Base-by-base conservation (phyloP, 202 grass and related monocot genomes). In the Musa balbisiana region DNA sequence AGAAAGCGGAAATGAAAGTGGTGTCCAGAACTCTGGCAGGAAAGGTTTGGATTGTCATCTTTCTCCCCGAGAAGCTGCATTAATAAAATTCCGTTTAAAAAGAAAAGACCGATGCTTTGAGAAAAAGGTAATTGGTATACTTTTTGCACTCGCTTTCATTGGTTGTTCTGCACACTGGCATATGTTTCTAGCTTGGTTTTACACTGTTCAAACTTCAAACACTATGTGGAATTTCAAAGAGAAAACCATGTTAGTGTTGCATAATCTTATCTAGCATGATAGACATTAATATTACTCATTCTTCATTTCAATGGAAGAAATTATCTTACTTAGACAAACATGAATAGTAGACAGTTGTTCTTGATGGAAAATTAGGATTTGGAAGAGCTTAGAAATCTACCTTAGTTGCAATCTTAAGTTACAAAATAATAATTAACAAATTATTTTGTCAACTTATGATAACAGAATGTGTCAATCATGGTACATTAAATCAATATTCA, bases 81-180 rank as follows among this genome's bases (percentile, higher is more conserved):
- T 95, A 80, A 79, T 92, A 49, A 99, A 95, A 83, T 99, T 99
- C 53, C 85, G 89, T 24, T 85, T 95, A 84, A 99, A 99, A 86
- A 86, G 95, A 58, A 99, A 99, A 85, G 95, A 99, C 73, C 86
- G 95, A 87, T 99, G 89, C 80, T 99, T 95, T 2, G 95, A 99
- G 71, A 95, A 95, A 78, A 99, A 95, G 95, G 91, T 95, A 84
- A 53, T 1, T 11, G 21, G 10, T 11, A 17, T 55, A 2, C 20
- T 21, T 75, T 49, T 23, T 65, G 63, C 63, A 24, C 62, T 25
- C 3, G 63, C 24, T 65, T 69, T 8, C 33, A 43, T 43, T 43
- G 33, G 33, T 43, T 4, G 5, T 43, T 43, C 33, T 43, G 33
- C 23, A n/a, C 1, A 19, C 29, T 49, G 27, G 17, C 23, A 9